These are phyloP conservation scores for Tolypocladium sp. DNA, from an alignment of 2,329 filamentous ascomycete genomes.

Conservation along the genomic window DNA sequence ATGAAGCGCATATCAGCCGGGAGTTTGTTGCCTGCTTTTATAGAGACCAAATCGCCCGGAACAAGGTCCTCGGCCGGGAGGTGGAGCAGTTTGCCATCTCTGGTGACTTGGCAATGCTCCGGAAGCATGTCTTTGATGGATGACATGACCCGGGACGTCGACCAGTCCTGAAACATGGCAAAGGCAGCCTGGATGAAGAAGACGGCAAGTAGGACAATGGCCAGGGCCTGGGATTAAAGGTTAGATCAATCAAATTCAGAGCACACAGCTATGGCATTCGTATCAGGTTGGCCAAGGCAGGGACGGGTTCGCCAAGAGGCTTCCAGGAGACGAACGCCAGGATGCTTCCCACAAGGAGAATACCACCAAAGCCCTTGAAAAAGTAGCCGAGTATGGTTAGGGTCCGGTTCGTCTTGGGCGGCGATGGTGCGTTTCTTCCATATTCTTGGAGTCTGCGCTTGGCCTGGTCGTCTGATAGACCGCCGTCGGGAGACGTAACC, in stretches of 20 bases:
- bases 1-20: constrained; percentile 66
- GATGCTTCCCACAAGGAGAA: constrained; percentile 59
- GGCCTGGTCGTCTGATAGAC: constrained; percentile 51
- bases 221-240: constrained; percentile 41
- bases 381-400: constrained; percentile 58
- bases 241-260: background rate
- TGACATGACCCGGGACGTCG: constrained; percentile 66
- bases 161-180: constrained; percentile 67
- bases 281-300: constrained; percentile 54
- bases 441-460: constrained; percentile 46
- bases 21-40: constrained; percentile 65
- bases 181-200: constrained; percentile 63
- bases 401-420: constrained; percentile 51
- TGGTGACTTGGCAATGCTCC: constrained; percentile 56
- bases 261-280: background rate
- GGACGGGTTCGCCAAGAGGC: constrained; percentile 63
- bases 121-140: constrained; percentile 77
- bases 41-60: constrained; percentile 58
- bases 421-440: constrained; percentile 58
- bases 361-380: constrained; percentile 67
- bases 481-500: constrained; percentile 43
- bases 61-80: constrained; percentile 53
- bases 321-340: constrained; percentile 72
- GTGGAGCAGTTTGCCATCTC: constrained; percentile 43
- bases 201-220: constrained; percentile 62